Conservation (phyloP, 2,329 filamentous ascomycete species). For the Chaetomium sp. region DNA sequence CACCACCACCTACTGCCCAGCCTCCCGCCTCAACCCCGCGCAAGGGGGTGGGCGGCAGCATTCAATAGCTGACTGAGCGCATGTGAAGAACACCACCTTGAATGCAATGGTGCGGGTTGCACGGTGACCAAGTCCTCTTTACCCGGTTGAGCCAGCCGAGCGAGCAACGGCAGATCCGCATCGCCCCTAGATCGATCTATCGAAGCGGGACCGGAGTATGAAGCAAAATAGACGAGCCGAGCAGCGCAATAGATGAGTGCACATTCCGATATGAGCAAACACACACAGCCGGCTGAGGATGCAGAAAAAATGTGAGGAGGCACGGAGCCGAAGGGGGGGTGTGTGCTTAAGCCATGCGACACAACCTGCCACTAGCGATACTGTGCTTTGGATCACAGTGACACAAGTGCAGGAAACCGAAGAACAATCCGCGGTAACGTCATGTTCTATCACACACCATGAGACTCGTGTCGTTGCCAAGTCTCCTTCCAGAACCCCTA, state of each 20-base stretch:
- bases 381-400: constrained; percentile 11
- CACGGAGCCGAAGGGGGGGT: constrained; percentile 4
- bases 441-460: neutral
- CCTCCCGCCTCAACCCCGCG: neutral
- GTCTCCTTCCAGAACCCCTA: too few species aligned
- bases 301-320: neutral
- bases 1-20: neutral
- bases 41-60: neutral
- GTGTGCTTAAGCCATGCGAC: constrained; percentile 17
- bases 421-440: neutral
- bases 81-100: neutral
- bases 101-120: neutral
- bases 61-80: neutral
- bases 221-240: neutral
- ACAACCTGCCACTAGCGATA: constrained; percentile 16
- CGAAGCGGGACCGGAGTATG: neutral
- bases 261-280: constrained; percentile 3
- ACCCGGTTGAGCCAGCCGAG: constrained; percentile 12
- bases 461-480: too few species aligned
- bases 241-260: neutral
- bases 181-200: neutral
- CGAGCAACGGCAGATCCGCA: constrained; percentile 3
- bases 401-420: constrained; percentile 6
- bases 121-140: neutral
- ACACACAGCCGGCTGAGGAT: neutral